Percentiles rank a stretch among this genome's conserved stretches.
Conservation (phyloP, 169 alveolate genomes). For the Besnoitia besnoiti region DNA sequence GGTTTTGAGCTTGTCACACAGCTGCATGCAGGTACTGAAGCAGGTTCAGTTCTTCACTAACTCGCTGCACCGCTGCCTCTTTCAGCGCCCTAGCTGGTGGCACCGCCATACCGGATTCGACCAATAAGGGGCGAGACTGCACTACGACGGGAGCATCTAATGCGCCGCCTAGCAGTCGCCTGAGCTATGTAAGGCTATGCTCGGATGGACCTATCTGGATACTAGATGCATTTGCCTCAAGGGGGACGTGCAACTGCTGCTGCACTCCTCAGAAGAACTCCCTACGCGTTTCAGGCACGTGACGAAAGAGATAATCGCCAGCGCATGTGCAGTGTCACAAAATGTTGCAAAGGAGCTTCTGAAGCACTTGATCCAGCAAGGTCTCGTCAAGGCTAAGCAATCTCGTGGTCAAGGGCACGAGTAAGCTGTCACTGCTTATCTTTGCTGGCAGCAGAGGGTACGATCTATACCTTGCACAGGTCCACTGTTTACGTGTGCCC, state of each 20-base stretch:
- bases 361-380: not conserved
- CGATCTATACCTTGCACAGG: not conserved
- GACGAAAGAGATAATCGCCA: not conserved
- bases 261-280: not conserved
- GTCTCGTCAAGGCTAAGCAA: not conserved
- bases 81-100: no score
- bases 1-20: no score
- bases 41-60: no score
- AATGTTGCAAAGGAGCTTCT: not conserved
- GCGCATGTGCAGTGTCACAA: not conserved
- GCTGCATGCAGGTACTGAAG: no score
- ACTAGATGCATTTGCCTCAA: no score
- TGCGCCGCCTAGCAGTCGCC: no score
- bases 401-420: conserved; percentile 17
- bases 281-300: not conserved
- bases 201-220: no score
- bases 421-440: not conserved
- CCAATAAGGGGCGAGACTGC: no score
- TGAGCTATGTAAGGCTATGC: no score
- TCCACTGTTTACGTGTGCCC: not conserved
- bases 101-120: no score
- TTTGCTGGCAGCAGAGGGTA: not conserved
- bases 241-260: not conserved
- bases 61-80: no score
- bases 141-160: no score